Evolutionary conservation across 1,139 yeast genomes (phyloP).

Genomic region (Yamadazyma diddensiae): DNA sequence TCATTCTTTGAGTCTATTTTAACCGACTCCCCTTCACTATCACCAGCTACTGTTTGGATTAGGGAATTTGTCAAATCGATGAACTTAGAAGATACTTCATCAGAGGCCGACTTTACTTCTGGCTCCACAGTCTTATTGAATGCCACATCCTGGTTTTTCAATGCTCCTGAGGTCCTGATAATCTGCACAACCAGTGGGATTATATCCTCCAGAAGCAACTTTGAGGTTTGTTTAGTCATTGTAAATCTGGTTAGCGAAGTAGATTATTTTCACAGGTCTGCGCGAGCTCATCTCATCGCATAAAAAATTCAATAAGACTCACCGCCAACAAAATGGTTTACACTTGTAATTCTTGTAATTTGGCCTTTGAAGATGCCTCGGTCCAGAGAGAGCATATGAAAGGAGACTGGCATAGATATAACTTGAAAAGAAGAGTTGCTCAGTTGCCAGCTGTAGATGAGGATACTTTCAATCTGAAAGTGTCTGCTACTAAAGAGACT

Average conservation of each 20-base stretch:
- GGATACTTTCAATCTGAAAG: conserved; percentile 45
- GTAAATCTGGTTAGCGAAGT: background rate
- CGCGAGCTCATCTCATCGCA: conserved; percentile 16
- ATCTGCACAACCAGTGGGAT: conserved; percentile 49
- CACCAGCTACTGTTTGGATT: conserved; percentile 25
- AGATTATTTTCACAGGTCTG: background rate
- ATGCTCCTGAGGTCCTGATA: conserved; percentile 66
- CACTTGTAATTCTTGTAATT: conserved; percentile 46
- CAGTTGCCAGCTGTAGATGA: conserved; percentile 56
- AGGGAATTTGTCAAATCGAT: conserved; percentile 54
- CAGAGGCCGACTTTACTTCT: conserved; percentile 40
- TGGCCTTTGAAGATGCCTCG: conserved; percentile 38
- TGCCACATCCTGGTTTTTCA: conserved; percentile 77
- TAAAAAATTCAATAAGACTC: conserved; percentile 4
- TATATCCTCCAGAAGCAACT: conserved; percentile 16
- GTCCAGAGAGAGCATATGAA: conserved; percentile 50
- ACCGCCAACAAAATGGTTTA: conserved; percentile 19
- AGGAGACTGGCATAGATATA: conserved; percentile 76
- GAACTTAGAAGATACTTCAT: conserved; percentile 42
- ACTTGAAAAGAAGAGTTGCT: conserved; percentile 59
- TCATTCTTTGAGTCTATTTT: conserved; percentile 39
- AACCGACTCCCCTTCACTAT: conserved; percentile 22
- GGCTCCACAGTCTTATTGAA: conserved; percentile 72
- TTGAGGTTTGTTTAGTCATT: conserved; percentile 6
- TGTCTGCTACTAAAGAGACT: conserved; percentile 26